Evolutionary conservation across 164 flowering plant species (phyloP).

Genomic region (Nymphaea thermarum): DNA sequence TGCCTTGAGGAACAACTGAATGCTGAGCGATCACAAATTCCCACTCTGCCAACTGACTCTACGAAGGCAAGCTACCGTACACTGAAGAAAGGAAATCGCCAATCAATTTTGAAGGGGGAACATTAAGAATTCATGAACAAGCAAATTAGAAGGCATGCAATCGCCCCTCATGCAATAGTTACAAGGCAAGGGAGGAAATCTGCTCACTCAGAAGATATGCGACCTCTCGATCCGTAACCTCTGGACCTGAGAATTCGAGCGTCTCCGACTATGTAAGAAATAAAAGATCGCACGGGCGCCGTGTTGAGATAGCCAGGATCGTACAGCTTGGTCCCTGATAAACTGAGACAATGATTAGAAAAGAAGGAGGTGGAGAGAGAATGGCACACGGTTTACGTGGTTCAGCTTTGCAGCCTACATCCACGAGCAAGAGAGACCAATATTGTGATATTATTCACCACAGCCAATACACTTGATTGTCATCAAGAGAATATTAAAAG

Average conservation of each 20-base stretch:
- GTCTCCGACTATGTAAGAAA: conserved; percentile 96
- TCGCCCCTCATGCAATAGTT: too few relatives aligned
- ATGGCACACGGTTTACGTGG: too few relatives aligned
- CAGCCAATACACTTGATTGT: too few relatives aligned
- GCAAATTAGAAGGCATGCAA: conserved; percentile 1
- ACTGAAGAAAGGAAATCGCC: conserved; percentile 21
- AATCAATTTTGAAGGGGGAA: too few relatives aligned
- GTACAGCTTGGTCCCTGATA: conserved; percentile 70
- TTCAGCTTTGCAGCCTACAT: too few relatives aligned
- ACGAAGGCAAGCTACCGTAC: conserved; percentile 88
- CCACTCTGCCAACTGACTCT: conserved; percentile 83
- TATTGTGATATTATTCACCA: too few relatives aligned
- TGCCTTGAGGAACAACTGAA: conserved; percentile 96
- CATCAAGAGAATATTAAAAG: too few relatives aligned
- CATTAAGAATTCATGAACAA: too few relatives aligned
- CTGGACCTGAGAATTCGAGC: conserved; percentile 91
- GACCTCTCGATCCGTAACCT: conserved; percentile 98
- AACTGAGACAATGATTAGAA: too few relatives aligned
- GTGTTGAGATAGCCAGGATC: conserved; percentile 98
- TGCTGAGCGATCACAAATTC: conserved; percentile 90
- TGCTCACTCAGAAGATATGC: conserved; percentile 75
- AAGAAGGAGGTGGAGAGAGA: too few relatives aligned
- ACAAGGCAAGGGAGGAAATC: too few relatives aligned
- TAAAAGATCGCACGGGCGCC: conserved; percentile 83
- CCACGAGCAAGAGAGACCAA: too few relatives aligned